phyloP scores from a whole-genome alignment of 805 yeast species.

The Isabelozyma pseudorhagii region DNA sequence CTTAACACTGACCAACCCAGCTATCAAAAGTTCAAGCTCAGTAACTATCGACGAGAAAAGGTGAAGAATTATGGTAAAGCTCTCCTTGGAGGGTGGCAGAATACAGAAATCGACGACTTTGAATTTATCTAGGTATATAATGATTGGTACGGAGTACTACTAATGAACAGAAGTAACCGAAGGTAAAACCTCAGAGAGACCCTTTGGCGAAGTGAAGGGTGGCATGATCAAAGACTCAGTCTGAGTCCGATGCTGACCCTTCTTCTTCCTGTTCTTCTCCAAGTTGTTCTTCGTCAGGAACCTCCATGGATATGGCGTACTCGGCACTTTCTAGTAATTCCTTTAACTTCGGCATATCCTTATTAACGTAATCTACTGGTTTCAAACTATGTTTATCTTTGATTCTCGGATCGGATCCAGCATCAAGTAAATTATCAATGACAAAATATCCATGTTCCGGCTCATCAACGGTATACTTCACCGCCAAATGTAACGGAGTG shows the following conservation, averaged over 20 bases:
- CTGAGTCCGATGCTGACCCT: conserved; percentile 34
- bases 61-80: conserved; percentile 24
- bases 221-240: conserved; percentile 4
- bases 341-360: conserved; percentile 53
- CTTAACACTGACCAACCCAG: not conserved
- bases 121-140: conserved; percentile 1
- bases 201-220: not conserved
- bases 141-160: too few species aligned
- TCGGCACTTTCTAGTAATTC: conserved; percentile 80
- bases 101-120: conserved; percentile 45
- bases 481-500: conserved; percentile 89
- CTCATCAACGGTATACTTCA: conserved; percentile 69
- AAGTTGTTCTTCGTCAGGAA: conserved; percentile 25
- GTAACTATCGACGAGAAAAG: conserved; percentile 21
- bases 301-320: conserved; percentile 53
- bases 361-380: conserved; percentile 67
- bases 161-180: too few species aligned
- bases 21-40: conserved; percentile 31
- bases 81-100: conserved; percentile 45
- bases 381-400: conserved; percentile 52
- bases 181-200: too few species aligned
- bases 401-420: conserved; percentile 77
- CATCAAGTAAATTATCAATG: conserved; percentile 79
- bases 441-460: conserved; percentile 82
- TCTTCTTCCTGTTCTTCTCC: conserved; percentile 31